Percentiles rank a stretch among this genome's conserved stretches.
phyloP scores from a whole-genome alignment of 441 rosid species.

The Pelargonium myrrhifolium region DNA sequence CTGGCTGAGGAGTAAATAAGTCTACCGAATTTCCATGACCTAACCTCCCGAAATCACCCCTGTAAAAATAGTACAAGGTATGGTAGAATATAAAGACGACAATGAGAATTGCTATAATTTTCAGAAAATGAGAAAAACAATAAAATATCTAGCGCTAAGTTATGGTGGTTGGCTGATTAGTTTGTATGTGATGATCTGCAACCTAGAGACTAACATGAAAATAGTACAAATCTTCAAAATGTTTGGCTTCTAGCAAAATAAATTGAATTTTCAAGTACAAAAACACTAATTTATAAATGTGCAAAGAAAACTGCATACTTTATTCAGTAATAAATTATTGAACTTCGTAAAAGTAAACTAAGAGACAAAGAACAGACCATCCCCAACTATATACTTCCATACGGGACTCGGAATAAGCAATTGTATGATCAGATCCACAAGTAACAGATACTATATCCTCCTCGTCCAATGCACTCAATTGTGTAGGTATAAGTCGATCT shows the following conservation, averaged over 20 bases:
- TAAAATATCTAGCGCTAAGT: background rate
- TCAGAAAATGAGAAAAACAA: background rate
- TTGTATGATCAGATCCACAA: slow-evolving; percentile 97
- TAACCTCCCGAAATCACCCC: slow-evolving; percentile 99
- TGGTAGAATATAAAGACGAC: background rate
- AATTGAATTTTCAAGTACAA: slow-evolving; percentile 6
- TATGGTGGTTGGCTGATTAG: background rate
- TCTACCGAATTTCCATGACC: slow-evolving; percentile 96
- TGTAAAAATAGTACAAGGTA: slow-evolving; percentile 25
- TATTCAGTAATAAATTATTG: background rate
- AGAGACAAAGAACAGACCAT: slow-evolving; percentile 51
- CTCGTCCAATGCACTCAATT: slow-evolving; percentile 61
- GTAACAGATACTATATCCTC: slow-evolving; percentile 56
- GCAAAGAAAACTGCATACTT: background rate
- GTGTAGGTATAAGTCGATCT: slow-evolving; percentile 75
- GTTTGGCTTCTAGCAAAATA: background rate
- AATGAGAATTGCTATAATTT: no score
- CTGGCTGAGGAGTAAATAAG: slow-evolving; percentile 84
- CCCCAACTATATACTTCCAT: slow-evolving; percentile 88
- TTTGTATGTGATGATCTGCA: background rate
- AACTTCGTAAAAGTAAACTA: background rate
- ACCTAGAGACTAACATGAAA: background rate
- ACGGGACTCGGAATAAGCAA: slow-evolving; percentile 60
- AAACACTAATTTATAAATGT: background rate
- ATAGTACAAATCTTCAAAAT: background rate